These are phyloP conservation scores for Acrocalymma vagum DNA, from an alignment of 2,329 filamentous ascomycete species.

Conservation along the genomic window DNA sequence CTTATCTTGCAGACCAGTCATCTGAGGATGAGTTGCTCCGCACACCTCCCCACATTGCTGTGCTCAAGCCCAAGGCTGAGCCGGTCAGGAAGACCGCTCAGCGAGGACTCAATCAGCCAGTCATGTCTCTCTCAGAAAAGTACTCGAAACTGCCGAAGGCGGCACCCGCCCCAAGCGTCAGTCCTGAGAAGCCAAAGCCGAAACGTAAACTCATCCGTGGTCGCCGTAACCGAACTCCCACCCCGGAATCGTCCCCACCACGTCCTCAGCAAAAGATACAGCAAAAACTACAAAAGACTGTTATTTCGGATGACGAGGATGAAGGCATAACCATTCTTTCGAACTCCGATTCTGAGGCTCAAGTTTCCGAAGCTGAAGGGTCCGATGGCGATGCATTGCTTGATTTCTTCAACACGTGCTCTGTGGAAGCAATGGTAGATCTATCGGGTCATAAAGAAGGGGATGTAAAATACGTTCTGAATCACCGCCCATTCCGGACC, in stretches of 20 bases:
- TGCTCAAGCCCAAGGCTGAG: constrained; percentile 22
- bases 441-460: constrained; percentile 79
- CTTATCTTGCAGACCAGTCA: constrained; percentile 25
- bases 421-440: constrained; percentile 78
- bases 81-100: constrained; percentile 61
- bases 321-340: constrained; percentile 46
- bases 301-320: constrained; percentile 39
- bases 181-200: constrained; percentile 29
- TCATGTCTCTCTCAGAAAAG: constrained; percentile 66
- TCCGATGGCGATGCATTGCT: no score
- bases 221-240: constrained; percentile 48
- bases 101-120: constrained; percentile 63
- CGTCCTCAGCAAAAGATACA: constrained; percentile 26
- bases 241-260: constrained; percentile 22
- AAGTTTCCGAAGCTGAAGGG: constrained; percentile 46
- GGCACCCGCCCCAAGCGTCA: constrained; percentile 20
- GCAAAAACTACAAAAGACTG: constrained; percentile 18
- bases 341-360: constrained; percentile 55
- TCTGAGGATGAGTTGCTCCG: constrained; percentile 47
- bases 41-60: constrained; percentile 30
- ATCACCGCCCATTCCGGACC: constrained; percentile 75
- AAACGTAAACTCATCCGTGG: constrained; percentile 60
- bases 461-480: constrained; percentile 73
- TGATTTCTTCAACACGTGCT: constrained; percentile 83
- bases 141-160: constrained; percentile 45